Conservation (phyloP, 2,329 filamentous ascomycete species). For the Metarhizium rileyi region DNA sequence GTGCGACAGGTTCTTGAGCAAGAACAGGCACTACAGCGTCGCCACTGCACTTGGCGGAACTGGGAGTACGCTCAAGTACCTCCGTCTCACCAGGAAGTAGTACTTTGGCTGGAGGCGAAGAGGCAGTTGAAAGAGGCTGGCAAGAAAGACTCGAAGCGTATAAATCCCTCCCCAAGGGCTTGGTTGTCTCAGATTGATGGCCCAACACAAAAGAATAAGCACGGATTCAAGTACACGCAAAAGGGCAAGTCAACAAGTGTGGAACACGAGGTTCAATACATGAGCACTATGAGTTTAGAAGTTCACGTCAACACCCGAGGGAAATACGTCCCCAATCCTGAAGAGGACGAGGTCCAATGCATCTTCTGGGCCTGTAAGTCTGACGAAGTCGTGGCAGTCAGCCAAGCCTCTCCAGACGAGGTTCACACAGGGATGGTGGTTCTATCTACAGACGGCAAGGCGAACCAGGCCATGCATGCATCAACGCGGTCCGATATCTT, state of each 20-base stretch:
- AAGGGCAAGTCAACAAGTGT: constrained; percentile 65
- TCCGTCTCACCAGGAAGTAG: constrained; percentile 61
- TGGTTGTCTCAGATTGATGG: constrained; percentile 78
- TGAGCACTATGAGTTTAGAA: constrained; percentile 94
- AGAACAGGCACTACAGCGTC: constrained; percentile 35
- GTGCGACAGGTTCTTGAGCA: constrained; percentile 43
- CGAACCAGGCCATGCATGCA: constrained; percentile 52
- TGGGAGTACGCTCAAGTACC: constrained; percentile 72
- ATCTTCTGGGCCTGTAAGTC: constrained; percentile 87
- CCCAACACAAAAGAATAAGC: constrained; percentile 69
- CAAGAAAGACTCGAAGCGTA: constrained; percentile 10
- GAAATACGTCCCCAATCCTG: constrained; percentile 75
- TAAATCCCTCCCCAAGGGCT: constrained; percentile 20
- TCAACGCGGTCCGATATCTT: constrained; percentile 56
- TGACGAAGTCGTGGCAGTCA: constrained; percentile 41
- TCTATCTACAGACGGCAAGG: constrained; percentile 50
- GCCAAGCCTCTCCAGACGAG: constrained; percentile 32
- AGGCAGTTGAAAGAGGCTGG: constrained; percentile 10
- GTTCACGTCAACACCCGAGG: constrained; percentile 83
- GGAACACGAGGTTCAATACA: constrained; percentile 79
- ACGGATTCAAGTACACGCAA: constrained; percentile 81
- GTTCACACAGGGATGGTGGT: constrained; percentile 63
- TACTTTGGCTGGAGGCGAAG: constrained; percentile 51
- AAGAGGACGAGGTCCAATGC: constrained; percentile 78
- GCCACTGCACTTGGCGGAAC: constrained; percentile 42